Conservation (phyloP, 306 rosid genomes). For the Quercus wislizeni region DNA sequence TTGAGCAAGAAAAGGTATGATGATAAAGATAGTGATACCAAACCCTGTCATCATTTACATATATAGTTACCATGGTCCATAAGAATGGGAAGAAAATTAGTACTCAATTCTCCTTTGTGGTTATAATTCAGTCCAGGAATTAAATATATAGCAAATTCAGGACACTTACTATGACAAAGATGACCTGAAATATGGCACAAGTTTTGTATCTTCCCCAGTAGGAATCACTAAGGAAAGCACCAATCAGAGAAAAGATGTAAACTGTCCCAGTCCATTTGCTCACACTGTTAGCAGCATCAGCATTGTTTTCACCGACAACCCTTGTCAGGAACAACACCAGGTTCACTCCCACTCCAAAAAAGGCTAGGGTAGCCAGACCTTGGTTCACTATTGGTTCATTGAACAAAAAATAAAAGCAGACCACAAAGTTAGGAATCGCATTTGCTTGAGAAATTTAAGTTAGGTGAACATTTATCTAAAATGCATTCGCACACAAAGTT, state of each 20-base stretch:
- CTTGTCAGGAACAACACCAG: constrained; percentile 55
- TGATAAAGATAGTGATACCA: constrained; percentile 63
- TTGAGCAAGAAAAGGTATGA: constrained; percentile 75
- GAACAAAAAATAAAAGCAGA: not conserved
- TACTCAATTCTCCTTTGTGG: not conserved
- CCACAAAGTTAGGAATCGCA: not conserved
- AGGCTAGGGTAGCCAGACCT: constrained; percentile 58
- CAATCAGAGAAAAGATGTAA: constrained; percentile 52
- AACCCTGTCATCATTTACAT: constrained; percentile 53
- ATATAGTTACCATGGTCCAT: constrained; percentile 1
- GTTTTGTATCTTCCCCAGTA: constrained; percentile 61
- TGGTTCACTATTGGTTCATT: constrained; percentile 40
- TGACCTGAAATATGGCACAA: constrained; percentile 49
- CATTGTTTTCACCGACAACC: constrained; percentile 40
- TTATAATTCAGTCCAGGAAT: not conserved
- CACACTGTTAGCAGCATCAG: constrained; percentile 57
- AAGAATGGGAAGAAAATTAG: not conserved
- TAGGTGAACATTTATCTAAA: not conserved
- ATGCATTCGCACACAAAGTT: too few relatives aligned
- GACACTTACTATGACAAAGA: constrained; percentile 78
- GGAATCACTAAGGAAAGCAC: constrained; percentile 59
- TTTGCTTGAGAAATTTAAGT: not conserved
- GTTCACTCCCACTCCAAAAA: constrained; percentile 59
- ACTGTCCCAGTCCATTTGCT: constrained; percentile 58
- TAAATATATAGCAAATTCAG: not conserved